A percentile compares a stretch with the other conserved stretches of the same genome.
These are phyloP conservation scores for Vararia minispora DNA, from an alignment of 768 basidiomycete species.

Conservation along the genomic window DNA sequence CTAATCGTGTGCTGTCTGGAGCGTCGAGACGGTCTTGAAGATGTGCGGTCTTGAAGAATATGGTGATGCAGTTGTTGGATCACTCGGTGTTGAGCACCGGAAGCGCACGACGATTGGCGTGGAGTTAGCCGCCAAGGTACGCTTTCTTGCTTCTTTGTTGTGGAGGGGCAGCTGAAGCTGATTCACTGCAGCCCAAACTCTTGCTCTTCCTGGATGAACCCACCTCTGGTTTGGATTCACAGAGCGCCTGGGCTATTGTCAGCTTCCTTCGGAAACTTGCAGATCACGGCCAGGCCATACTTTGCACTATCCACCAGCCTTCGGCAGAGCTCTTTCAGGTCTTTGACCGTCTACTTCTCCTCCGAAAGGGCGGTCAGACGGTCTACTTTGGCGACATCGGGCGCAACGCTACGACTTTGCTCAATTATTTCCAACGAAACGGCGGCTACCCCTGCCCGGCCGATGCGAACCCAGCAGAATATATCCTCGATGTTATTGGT, in stretches of 20 bases:
- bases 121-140: slow-evolving; percentile 68
- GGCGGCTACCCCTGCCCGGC: slow-evolving; percentile 52
- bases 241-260: slow-evolving; percentile 78
- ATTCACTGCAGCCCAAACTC: slow-evolving; percentile 46
- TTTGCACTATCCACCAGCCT: slow-evolving; percentile 66
- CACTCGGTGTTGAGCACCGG: slow-evolving; percentile 56
- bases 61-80: slow-evolving; percentile 59
- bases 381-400: slow-evolving; percentile 68
- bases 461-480: slow-evolving; percentile 60
- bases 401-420: slow-evolving; percentile 42
- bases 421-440: slow-evolving; percentile 67
- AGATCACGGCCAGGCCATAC: slow-evolving; percentile 73
- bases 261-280: slow-evolving; percentile 67
- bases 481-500: slow-evolving; percentile 43
- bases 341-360: slow-evolving; percentile 70
- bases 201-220: slow-evolving; percentile 86
- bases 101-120: slow-evolving; percentile 84
- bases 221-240: slow-evolving; percentile 76
- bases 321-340: slow-evolving; percentile 78
- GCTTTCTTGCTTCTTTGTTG: neutral
- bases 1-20: slow-evolving; percentile 10
- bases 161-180: neutral
- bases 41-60: slow-evolving; percentile 56
- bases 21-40: slow-evolving; percentile 43
- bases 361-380: slow-evolving; percentile 65